Conservation (phyloP, 2,329 filamentous ascomycete genomes). For the Pezicula radicicola region DNA sequence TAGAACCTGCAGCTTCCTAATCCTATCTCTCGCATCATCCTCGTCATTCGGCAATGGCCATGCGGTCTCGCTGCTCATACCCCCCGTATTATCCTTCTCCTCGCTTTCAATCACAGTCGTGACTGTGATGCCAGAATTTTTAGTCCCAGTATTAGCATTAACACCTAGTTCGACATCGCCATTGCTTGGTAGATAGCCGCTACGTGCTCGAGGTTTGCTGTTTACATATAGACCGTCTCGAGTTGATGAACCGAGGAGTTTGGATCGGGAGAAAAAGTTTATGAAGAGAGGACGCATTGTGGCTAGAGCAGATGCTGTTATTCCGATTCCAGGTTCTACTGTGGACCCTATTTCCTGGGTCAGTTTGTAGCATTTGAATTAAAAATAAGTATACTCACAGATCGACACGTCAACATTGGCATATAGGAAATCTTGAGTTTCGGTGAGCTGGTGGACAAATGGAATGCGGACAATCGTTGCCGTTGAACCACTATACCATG, state of each 20-base stretch:
- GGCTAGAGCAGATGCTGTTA: conserved; percentile 18
- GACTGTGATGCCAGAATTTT: conserved; percentile 4
- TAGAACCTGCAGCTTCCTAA: not conserved
- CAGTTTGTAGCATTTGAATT: no score
- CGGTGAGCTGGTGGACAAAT: conserved; percentile 16
- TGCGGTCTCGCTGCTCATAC: not conserved
- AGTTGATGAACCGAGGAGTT: conserved; percentile 7
- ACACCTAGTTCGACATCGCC: conserved; percentile 5
- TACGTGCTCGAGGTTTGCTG: not conserved
- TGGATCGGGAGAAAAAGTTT: conserved; percentile 12
- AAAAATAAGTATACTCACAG: not conserved
- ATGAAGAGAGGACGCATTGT: conserved; percentile 23
- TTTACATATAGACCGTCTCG: not conserved
- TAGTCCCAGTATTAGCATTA: conserved; percentile 2
- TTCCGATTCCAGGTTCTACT: conserved; percentile 20
- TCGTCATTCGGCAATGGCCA: not conserved
- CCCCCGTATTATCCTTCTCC: not conserved
- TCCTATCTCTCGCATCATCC: not conserved
- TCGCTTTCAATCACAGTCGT: conserved; percentile 9
- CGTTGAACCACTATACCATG: conserved; percentile 15
- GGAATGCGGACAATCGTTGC: conserved; percentile 26
- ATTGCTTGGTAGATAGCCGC: conserved; percentile 6
- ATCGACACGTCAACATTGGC: conserved; percentile 18
- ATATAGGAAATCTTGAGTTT: conserved; percentile 22
- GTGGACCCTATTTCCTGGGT: conserved; percentile 9